A percentile compares a stretch with the other conserved stretches of the same genome.
Evolutionary conservation across 176 grass and related monocot genomes (phyloP).

Genomic region (Oryza glaberrima): DNA sequence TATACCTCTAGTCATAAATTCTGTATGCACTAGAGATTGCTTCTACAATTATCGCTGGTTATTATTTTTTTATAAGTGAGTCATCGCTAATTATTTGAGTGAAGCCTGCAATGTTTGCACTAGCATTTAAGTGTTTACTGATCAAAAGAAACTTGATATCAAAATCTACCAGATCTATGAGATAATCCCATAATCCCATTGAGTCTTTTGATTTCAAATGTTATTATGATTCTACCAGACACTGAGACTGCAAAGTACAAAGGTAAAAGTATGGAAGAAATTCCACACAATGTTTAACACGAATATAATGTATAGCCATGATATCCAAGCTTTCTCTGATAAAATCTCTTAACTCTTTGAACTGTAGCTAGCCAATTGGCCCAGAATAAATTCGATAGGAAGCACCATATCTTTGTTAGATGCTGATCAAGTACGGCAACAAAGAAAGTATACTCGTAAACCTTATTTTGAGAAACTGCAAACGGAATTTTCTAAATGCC

Average conservation of each 20-base stretch:
- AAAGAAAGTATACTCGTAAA: not conserved
- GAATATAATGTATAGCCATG: slow-evolving; percentile 5
- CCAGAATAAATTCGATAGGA: not conserved
- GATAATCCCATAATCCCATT: slow-evolving; percentile 4
- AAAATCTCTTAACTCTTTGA: not conserved
- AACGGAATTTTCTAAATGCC: not conserved
- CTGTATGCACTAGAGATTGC: not conserved
- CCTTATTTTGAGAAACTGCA: slow-evolving; percentile 4
- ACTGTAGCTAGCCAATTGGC: not conserved
- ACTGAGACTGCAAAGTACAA: not conserved
- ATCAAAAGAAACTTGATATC: not conserved
- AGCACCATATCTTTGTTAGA: not conserved
- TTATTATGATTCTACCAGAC: not conserved
- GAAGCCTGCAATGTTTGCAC: not conserved
- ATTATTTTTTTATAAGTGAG: not conserved
- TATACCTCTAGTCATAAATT: slow-evolving; percentile 9
- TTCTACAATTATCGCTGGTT: not conserved
- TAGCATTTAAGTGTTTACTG: not conserved
- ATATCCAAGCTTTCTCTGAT: not conserved
- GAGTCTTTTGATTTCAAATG: not conserved
- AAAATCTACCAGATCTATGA: not conserved
- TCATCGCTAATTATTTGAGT: not conserved
- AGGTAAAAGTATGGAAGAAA: not conserved
- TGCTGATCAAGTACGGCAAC: not conserved
- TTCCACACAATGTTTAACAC: not conserved